Base-by-base conservation (phyloP, 176 grass and related monocot genomes). In the Oryza rufipogon region DNA sequence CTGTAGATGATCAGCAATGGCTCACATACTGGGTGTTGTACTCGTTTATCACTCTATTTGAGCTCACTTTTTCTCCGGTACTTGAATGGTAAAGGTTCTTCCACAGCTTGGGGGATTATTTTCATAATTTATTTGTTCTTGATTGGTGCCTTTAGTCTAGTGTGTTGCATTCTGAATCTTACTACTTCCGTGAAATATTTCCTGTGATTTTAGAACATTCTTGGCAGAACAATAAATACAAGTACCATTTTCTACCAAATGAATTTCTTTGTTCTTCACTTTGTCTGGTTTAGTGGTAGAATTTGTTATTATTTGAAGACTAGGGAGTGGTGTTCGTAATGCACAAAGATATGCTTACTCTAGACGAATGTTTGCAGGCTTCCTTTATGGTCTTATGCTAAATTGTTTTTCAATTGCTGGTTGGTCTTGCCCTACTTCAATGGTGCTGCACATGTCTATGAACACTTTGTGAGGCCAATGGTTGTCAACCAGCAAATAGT, bases 1-100 rank as follows among this genome's bases (percentile, higher is more conserved):
- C 89, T 71, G 82, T 90, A 22, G 93, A 99, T 84, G 90, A 99
- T 77, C 97, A 99, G 78, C 93, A 99, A 74, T 99, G 97, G 97
- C 97, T 99, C 78, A 96, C 97, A 5, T 99, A 96, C 84, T 99
- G 97, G 97, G 97, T 99, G 73, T 15, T 99, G 71, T 99, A 99
- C 86, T 99, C 97, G 41, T 99, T 96, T 87, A 94, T 99, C 33
- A 96, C 97, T 60, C 86, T 99, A 12, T 94, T 96, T 84, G 97
- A 99, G 75, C 93, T 99, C 66, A 96, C 93, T 42, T 99, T 99
- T 74, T 84, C 93, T 64, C 82, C 76, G 51, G 61, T 96, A 72
- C 75, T 99, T 42, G 91, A 99, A 91, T 99, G 97, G 96, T 98
- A 92, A 85, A 73, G 20, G 47, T 56, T 19, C 10, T 64, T 68